phyloP scores from a whole-genome alignment of 179 eudicot species.

The Silene noctiflora region DNA sequence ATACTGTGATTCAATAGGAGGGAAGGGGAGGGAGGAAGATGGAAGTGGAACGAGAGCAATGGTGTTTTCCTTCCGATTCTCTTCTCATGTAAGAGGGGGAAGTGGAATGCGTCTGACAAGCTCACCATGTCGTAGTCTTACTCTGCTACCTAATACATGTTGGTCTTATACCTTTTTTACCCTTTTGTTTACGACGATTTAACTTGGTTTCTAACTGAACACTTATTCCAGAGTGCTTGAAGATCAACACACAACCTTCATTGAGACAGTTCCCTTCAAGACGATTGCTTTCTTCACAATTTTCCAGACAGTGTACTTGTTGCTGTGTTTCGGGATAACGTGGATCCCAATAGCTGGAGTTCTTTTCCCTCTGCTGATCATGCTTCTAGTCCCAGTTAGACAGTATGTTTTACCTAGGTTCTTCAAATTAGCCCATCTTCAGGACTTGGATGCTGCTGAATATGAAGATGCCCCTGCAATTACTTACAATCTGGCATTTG shows the following conservation, averaged over 20 bases:
- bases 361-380: slow-evolving; percentile 83
- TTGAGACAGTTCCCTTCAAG: slow-evolving; percentile 89
- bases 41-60: too few species aligned
- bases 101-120: too few species aligned
- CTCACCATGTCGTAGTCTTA: too few species aligned
- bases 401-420: slow-evolving; percentile 79
- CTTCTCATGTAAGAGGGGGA: too few species aligned
- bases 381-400: slow-evolving; percentile 95
- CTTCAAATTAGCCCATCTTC: slow-evolving; percentile 86
- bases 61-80: too few species aligned
- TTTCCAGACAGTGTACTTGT: slow-evolving; percentile 80
- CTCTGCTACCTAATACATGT: background rate
- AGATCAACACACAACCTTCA: slow-evolving; percentile 79
- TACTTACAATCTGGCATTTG: slow-evolving; percentile 55
- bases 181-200: background rate
- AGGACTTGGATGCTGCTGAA: slow-evolving; percentile 93
- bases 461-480: slow-evolving; percentile 81
- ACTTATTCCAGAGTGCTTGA: slow-evolving; percentile 56
- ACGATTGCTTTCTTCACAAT: slow-evolving; percentile 74
- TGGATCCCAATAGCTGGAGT: slow-evolving; percentile 99
- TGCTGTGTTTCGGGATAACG: slow-evolving; percentile 84
- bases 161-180: background rate
- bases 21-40: background rate
- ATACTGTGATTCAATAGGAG: background rate
- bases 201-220: slow-evolving; percentile 3